phyloP scores from a whole-genome alignment of 148 eudicot species.

The Vaccinium vitisidaea region DNA sequence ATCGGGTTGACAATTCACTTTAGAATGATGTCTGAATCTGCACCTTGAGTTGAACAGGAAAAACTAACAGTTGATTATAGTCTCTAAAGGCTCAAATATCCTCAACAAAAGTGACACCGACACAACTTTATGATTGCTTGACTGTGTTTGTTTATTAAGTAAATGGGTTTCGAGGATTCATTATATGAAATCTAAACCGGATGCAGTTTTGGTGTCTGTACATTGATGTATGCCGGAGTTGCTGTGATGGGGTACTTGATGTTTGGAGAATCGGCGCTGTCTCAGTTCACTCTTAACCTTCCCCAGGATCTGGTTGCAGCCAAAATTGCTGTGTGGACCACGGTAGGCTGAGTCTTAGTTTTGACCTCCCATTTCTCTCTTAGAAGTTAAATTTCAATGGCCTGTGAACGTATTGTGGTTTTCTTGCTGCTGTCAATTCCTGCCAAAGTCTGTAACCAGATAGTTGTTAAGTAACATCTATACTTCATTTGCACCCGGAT shows the following conservation, averaged over 20 bases:
- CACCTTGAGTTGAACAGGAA: not conserved
- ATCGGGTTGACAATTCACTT: not conserved
- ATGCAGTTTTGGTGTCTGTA: conserved; percentile 78
- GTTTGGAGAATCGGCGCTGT: conserved; percentile 78
- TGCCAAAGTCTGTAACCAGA: not conserved
- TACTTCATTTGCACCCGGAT: no score
- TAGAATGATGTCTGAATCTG: not conserved
- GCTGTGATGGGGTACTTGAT: conserved; percentile 81
- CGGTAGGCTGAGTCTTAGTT: conserved; percentile 42
- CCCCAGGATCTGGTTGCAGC: conserved; percentile 67
- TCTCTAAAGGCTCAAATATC: not conserved
- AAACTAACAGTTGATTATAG: not conserved
- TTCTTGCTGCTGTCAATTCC: not conserved
- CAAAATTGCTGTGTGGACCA: conserved; percentile 93
- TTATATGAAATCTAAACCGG: not conserved
- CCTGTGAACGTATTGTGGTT: not conserved
- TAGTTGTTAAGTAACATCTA: no score
- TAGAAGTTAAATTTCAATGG: not conserved
- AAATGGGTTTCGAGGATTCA: not conserved
- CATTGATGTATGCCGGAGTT: conserved; percentile 71
- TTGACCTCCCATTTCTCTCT: not conserved
- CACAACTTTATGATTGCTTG: not conserved
- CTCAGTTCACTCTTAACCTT: conserved; percentile 94
- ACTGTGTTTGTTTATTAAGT: not conserved
- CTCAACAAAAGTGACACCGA: not conserved